A percentile compares a stretch with the other conserved stretches of the same genome.
phyloP scores from a whole-genome alignment of 2,329 filamentous ascomycete genomes.

The Boeremia exigua region DNA sequence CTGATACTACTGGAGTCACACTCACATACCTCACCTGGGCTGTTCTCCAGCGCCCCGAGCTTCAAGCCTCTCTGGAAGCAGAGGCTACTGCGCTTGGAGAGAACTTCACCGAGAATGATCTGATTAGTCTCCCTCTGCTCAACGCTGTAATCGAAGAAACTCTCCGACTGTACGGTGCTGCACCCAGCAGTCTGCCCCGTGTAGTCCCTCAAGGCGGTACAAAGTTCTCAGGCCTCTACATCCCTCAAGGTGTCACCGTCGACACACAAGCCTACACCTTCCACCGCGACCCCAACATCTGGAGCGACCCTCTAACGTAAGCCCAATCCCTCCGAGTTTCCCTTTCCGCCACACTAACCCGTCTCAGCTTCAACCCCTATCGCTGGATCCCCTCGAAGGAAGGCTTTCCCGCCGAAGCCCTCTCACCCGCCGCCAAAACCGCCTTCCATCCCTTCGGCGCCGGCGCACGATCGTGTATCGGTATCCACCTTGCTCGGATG shows the following conservation, averaged over 20 bases:
- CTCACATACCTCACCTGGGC: conserved; percentile 47
- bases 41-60: conserved; percentile 30
- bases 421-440: conserved; percentile 49
- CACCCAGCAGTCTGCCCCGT: conserved; percentile 46
- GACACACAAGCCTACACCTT: conserved; percentile 50
- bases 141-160: conserved; percentile 51
- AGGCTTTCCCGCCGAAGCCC: conserved; percentile 29
- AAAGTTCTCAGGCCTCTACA: conserved; percentile 42
- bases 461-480: conserved; percentile 72
- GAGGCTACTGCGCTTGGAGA: conserved; percentile 28
- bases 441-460: conserved; percentile 73
- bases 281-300: conserved; percentile 46
- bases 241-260: conserved; percentile 48
- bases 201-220: conserved; percentile 46
- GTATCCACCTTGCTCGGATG: conserved; percentile 69
- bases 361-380: conserved; percentile 40
- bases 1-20: conserved; percentile 43
- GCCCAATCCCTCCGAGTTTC: neutral
- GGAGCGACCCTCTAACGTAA: conserved; percentile 33
- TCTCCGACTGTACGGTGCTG: conserved; percentile 46
- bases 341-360: neutral
- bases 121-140: conserved; percentile 43
- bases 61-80: conserved; percentile 29
- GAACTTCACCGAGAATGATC: conserved; percentile 37
- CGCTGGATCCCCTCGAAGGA: conserved; percentile 40